phyloP scores from a whole-genome alignment of 768 basidiomycete genomes.

The Panaeolus cyanescens region DNA sequence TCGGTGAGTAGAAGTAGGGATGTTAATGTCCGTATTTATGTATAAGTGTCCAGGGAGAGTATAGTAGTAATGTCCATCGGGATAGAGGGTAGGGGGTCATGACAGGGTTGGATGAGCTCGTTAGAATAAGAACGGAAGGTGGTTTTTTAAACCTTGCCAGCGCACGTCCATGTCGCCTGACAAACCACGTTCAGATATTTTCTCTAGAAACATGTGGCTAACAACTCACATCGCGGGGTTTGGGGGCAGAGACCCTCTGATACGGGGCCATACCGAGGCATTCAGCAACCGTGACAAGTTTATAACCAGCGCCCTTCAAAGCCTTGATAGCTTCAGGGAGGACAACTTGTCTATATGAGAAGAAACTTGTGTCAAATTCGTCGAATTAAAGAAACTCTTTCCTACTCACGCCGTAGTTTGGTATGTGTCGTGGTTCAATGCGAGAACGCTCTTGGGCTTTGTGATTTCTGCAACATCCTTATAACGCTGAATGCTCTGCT shows the following conservation, averaged over 20 bases:
- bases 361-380: not conserved
- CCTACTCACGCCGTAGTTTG: slow-evolving; percentile 9
- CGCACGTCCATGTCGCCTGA: not conserved
- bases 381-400: not conserved
- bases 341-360: slow-evolving; percentile 2
- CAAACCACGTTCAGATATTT: not conserved
- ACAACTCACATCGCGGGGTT: slow-evolving; percentile 13
- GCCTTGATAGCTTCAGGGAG: slow-evolving; percentile 22
- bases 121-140: no score
- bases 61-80: not conserved
- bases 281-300: slow-evolving; percentile 16
- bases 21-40: not conserved
- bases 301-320: slow-evolving; percentile 14
- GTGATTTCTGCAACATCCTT: slow-evolving; percentile 14
- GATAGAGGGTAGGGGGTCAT: not conserved
- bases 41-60: not conserved
- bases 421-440: slow-evolving; percentile 38
- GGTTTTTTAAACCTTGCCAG: no score
- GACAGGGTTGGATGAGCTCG: no score
- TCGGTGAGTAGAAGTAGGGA: not conserved
- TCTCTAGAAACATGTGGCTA: no score
- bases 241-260: slow-evolving; percentile 7
- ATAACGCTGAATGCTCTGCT: slow-evolving; percentile 29
- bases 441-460: slow-evolving; percentile 31
- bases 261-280: slow-evolving; percentile 15